Base-by-base conservation (phyloP, 2,329 filamentous ascomycete species). In the Albifimbria verrucaria region DNA sequence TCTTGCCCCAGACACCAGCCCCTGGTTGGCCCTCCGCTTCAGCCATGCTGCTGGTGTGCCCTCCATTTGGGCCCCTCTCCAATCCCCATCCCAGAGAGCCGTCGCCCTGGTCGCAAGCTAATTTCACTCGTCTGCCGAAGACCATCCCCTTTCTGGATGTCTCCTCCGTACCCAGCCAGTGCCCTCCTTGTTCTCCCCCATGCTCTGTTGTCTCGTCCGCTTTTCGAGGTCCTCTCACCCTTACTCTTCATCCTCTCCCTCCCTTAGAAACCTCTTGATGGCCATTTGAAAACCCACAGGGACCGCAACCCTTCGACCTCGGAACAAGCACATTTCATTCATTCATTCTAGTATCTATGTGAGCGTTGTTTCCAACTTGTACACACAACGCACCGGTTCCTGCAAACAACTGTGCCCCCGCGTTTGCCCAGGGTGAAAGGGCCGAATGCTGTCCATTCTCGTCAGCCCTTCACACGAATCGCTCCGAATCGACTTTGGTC, bases 371-470 rank as follows among this genome's bases (percentile, higher is more conserved):
- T 44, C 51, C 50, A 50, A 52, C 46, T 46, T 49, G 46, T 11
- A 18, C 51, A 42, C 54, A 46, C 52, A 43, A 53, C 41, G 48
- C 45, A 47, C 54, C 52, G 53, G 45, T 20, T 51, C 21, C 41
- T 46, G 12, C 42, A 51, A n/a, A 50, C 53, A 53, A 54, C 42
- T 60, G 54, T 55, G 54, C 56, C 64, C 65, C 65, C 66, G 65
- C 66, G 62, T 63, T 62, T 62, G 65, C 60, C 57, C 63, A 64
- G 63, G 59, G 60, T 58, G 59, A 68, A 70, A 70, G 67, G 67
- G 65, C 67, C 67, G 67, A 69, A 69, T 70, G 68, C 63, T 62
- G 61, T 60, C 66, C 67, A 66, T 64, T 65, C 60, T 60, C 54
- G 59, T 58, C 53, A 54, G 55, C 55, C 54, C 59, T 58, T 47